Base-by-base conservation (phyloP, 169 alveolate genomes). In the Babesia gibsoni region DNA sequence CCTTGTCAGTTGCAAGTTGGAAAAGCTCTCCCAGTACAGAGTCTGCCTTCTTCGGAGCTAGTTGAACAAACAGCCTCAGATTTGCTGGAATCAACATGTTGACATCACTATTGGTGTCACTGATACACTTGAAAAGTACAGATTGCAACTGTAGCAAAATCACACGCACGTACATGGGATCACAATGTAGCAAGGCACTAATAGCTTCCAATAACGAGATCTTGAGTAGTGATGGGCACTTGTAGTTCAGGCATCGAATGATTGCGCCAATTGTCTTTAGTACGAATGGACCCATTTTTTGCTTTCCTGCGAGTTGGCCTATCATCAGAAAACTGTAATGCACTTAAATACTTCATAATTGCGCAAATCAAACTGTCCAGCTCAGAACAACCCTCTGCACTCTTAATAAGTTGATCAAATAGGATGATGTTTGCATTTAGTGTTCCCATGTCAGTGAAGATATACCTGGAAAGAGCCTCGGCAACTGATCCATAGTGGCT, bases 241-340 rank as follows among this genome's bases (percentile, higher is more conserved):
- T 56, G 63, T 53, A 58, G 48, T 69, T 69, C 14, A 69, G 65
- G 18, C 59, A 43, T 6, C 81, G 69, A 20, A 69, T 69, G 5
- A 54, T 69, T 14, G 81, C 61, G 36, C 81, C 81, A 25, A 69
- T 49, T 27, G 65, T 57, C 64, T 69, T 69, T 27, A 69, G 33
- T 25, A 57, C 32, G 30, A 57, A 69, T 1, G 81, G 81, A 16
- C 81, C 81, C 69, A 69, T 46, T 7, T 49, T n/a, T 9, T 69
- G 73, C 4, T 10, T 4, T 6, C 70, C 72, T 1, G 42, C 81
- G 18, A 69, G 18, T 33, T 58, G 18, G 64, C 42, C 52, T n/a
- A 69, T 1, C 5, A 5, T 50, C 18, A n/a, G 72, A 23, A 27
- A 41, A 43, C 36, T 12, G 5, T 5, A 59, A 12, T 0, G 72